Conservation (phyloP, 116 monocot genomes). For the Cymodocea nodosa region DNA sequence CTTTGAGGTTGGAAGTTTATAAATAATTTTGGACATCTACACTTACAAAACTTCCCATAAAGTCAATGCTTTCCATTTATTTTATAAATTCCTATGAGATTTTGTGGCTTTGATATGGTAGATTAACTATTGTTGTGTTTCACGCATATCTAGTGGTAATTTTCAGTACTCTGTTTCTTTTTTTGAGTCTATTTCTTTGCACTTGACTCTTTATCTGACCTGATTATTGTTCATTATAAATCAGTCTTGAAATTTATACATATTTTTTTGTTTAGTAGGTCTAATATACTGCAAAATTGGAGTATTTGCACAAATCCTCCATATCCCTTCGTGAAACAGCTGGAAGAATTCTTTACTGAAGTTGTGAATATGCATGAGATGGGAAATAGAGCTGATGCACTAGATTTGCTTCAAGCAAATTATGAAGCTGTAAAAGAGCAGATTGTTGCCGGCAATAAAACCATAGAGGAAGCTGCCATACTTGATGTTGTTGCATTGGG, state of each 20-base stretch:
- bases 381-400: conserved; percentile 46
- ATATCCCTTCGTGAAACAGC: conserved; percentile 43
- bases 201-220: too few species aligned
- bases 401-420: conserved; percentile 70
- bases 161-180: not conserved
- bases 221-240: too few species aligned
- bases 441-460: conserved; percentile 32
- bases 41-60: too few species aligned
- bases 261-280: conserved; percentile 22
- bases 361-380: conserved; percentile 40
- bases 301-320: conserved; percentile 7
- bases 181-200: too few species aligned
- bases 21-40: too few species aligned
- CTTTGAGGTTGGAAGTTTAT: too few species aligned
- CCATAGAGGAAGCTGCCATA: conserved; percentile 74
- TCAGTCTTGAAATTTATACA: not conserved
- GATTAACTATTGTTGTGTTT: not conserved
- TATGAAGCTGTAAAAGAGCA: conserved; percentile 63
- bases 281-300: conserved; percentile 12
- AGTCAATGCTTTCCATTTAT: too few species aligned
- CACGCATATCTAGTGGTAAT: not conserved
- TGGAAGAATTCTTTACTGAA: conserved; percentile 49
- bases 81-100: not conserved
- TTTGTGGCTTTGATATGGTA: not conserved
- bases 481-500: conserved; percentile 74